Evolutionary conservation across 1,284 basidiomycete genomes (phyloP).

Genomic region (Marasmius fiardii): DNA sequence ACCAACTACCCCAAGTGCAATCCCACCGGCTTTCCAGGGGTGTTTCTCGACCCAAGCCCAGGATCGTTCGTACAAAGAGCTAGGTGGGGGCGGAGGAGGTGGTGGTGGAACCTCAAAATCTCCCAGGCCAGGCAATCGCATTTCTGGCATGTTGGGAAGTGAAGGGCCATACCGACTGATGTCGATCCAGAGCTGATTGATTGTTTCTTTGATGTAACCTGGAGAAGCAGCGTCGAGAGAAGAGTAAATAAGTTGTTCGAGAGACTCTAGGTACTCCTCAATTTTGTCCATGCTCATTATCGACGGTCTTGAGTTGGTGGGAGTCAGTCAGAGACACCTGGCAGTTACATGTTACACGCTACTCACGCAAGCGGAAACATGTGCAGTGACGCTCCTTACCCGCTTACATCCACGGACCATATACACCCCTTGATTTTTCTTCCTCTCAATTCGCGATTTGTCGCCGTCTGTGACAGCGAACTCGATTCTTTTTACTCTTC

Average conservation of each 20-base stretch:
- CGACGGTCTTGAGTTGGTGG: neutral
- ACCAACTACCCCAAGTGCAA: slow-evolving; percentile 55
- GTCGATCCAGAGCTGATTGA: slow-evolving; percentile 73
- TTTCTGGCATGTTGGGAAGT: slow-evolving; percentile 60
- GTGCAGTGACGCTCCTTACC: neutral
- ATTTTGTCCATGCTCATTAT: slow-evolving; percentile 57
- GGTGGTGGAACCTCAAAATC: slow-evolving; percentile 69
- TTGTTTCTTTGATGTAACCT: slow-evolving; percentile 57
- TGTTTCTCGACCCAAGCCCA: slow-evolving; percentile 51
- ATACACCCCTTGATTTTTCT: neutral
- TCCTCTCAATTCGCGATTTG: neutral
- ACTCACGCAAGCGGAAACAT: neutral
- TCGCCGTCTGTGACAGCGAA: slow-evolving; percentile 4
- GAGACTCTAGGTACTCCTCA: slow-evolving; percentile 64
- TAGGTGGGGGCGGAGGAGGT: slow-evolving; percentile 56
- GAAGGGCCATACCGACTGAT: slow-evolving; percentile 75
- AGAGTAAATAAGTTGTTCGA: slow-evolving; percentile 61
- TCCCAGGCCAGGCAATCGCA: slow-evolving; percentile 62
- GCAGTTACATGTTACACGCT: neutral
- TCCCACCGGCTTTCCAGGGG: slow-evolving; percentile 53
- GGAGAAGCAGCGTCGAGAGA: slow-evolving; percentile 56
- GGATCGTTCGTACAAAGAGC: slow-evolving; percentile 42
- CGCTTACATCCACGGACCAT: neutral
- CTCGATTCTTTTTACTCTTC: neutral
- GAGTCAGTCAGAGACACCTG: neutral